Base-by-base conservation (phyloP, 2,329 filamentous ascomycete genomes). In the Penicillium digitatum region DNA sequence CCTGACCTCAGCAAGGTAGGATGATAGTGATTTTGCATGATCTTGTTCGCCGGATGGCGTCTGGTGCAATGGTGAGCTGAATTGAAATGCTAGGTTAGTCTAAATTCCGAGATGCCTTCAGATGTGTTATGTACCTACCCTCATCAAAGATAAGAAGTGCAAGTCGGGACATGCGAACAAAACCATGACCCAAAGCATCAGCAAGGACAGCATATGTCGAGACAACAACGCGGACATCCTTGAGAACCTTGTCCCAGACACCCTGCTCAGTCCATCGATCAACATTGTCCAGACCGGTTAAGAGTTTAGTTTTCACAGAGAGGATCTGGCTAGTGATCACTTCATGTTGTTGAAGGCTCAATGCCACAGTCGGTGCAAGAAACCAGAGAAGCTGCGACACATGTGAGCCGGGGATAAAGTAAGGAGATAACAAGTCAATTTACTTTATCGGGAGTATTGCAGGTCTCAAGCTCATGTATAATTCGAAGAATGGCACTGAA, bases 91-190 rank as follows among this genome's bases (percentile, higher is more conserved):
- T 20, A 11, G 20, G 37, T 22, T 16, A 34, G 38, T 34, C 3
- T 26, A 8, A 7, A 14, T 16, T 43, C 11, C 1, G 5, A 5
- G 1, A 26, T 32, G 5, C 14, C 1, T 16, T n/a, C 0, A 11
- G 16, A 40, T 12, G 12, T 32, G 12, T n/a, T 11, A 59, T 73
- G 51, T 67, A 87, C 89, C 89, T 67, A 87, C 89, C 89, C 83
- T 96, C 91, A 66, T 96, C 91, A 63, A 95, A 88, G 0, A 95
- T 81, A 16, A 95, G 73, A 5, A 96, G 76, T 5, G 86, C 79
- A 22, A 95, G 72, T 2, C 76, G 77, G 0, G 76, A 67, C 64
- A 95, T 81, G 1, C 69, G 77, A 2, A 95, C 81, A 67, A 95
- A 95, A 0, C 81, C 88, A 72, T 94, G 89, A 1, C 74, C 76